Evolutionary conservation across 192 early-diverging fungal genomes (phyloP), one percentile per base, ranked within the genome.

Genomic region (Helicostylum pulchrum): DNA sequence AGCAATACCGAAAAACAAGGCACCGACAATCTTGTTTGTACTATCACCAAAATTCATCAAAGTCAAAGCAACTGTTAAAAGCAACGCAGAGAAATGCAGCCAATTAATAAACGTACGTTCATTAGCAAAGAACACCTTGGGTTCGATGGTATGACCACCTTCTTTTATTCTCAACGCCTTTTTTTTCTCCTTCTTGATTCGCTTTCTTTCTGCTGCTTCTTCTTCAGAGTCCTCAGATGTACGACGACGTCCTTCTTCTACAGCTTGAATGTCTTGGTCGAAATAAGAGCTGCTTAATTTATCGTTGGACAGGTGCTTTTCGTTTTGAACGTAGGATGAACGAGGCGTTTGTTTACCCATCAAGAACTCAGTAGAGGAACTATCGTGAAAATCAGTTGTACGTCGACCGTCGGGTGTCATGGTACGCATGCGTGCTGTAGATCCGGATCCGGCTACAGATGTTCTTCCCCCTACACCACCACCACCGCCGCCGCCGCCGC

Each of bases 111-210:
- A 94, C 3, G 94, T 96, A 39, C 94, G 83, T 73, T 96, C 94
- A 68, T 97, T 97, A 32, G 93, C 92, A 81, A 97, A 95, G 69
- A 84, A 95, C 48, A 93, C 86, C 66, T 97, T 97, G 54, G 92
- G 92, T 56, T 94, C 90, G 90, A 78, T 17, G 87, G 84, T 31
- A 87, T n/a, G 30, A 7, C 26, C 47, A 26, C 61, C 44, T 11
- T 11, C 26, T 34, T 23, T 23, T 12, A n/a, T 11, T 47, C 19
- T 36, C 46, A 21, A 20, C 31, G 10, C 11, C 31, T 58, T 48
- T 10, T 61, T 64, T 43, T 53, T 52, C 31, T 51, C 65, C 10
- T 66, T 44, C 52, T 66, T 66, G 8, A 12, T 43, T 5, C 21
- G 43, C 55, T 51, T 60, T 21, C 17, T 48, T 44, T 44, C 0